These are phyloP conservation scores for Canariomyces notabilis DNA, from an alignment of 2,329 filamentous ascomycete species.

Conservation along the genomic window DNA sequence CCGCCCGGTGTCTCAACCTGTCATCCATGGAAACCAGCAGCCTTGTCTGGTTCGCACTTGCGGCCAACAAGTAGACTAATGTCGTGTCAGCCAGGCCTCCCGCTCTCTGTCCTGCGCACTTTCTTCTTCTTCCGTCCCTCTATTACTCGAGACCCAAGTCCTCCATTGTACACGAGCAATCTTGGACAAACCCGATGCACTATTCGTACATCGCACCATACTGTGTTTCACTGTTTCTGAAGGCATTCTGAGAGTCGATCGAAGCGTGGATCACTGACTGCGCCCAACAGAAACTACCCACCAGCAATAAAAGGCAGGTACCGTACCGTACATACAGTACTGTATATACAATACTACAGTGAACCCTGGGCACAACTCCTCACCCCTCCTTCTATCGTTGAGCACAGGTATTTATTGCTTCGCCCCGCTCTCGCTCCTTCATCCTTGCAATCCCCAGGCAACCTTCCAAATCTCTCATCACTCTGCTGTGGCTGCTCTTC, in stretches of 20 bases:
- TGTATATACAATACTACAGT: not conserved
- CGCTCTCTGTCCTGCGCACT: not conserved
- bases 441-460: not conserved
- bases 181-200: not conserved
- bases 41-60: not conserved
- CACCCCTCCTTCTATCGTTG: not conserved
- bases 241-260: too few species aligned
- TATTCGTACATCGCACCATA: too few species aligned
- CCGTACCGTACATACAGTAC: too few species aligned
- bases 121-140: not conserved
- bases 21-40: not conserved
- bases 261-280: too few species aligned
- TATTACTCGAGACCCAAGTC: too few species aligned
- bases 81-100: not conserved
- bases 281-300: constrained; percentile 2
- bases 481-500: not conserved
- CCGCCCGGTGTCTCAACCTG: constrained; percentile 7
- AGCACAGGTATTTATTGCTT: constrained; percentile 7
- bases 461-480: constrained; percentile 6
- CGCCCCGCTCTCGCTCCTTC: constrained; percentile 11
- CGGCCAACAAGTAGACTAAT: not conserved
- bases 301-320: not conserved
- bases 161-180: not conserved
- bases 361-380: not conserved
- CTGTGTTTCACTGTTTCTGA: too few species aligned